Percentiles rank a stretch among this genome's conserved stretches.
phyloP scores from a whole-genome alignment of 2,329 filamentous ascomycete species.

The Xenoacremonium recifei region DNA sequence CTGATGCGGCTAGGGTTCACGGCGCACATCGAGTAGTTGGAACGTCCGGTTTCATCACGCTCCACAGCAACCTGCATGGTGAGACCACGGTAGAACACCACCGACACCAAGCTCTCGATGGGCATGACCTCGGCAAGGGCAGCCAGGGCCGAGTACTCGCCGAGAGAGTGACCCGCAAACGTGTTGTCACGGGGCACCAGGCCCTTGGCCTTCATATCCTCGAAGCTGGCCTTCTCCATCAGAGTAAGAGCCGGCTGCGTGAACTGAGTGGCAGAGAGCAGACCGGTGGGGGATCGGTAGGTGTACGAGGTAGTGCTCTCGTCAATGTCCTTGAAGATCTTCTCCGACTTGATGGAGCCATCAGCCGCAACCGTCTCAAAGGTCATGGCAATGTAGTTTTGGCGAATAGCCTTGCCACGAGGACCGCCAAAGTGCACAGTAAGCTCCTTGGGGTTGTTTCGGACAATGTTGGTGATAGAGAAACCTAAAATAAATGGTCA shows the following conservation, averaged over 20 bases:
- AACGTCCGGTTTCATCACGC: constrained; percentile 86
- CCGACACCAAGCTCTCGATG: constrained; percentile 97
- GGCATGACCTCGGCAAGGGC: constrained; percentile 98
- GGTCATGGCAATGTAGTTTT: constrained; percentile 99
- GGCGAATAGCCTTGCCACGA: constrained; percentile 92
- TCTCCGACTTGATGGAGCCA: constrained; percentile 93
- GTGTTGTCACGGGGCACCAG: constrained; percentile 94
- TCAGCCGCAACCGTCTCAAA: constrained; percentile 96
- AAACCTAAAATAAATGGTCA: constrained; percentile 57
- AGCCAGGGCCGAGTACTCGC: constrained; percentile 96
- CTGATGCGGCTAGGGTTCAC: constrained; percentile 98
- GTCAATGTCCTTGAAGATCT: constrained; percentile 97
- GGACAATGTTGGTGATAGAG: constrained; percentile 97
- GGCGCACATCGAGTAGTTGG: constrained; percentile 99
- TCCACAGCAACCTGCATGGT: constrained; percentile 99
- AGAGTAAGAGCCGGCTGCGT: constrained; percentile 95
- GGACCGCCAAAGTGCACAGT: constrained; percentile 98
- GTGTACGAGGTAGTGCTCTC: constrained; percentile 95
- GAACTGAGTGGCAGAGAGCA: constrained; percentile 96
- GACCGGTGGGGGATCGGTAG: constrained; percentile 89
- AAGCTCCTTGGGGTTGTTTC: constrained; percentile 98
- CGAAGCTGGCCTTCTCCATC: constrained; percentile 99
- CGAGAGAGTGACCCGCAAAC: constrained; percentile 95
- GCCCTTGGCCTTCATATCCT: constrained; percentile 97
- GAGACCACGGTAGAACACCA: constrained; percentile 97